A percentile compares a stretch with the other conserved stretches of the same genome.
Conservation (phyloP, 148 eudicot genomes). For the Rhododendron mucronatum region DNA sequence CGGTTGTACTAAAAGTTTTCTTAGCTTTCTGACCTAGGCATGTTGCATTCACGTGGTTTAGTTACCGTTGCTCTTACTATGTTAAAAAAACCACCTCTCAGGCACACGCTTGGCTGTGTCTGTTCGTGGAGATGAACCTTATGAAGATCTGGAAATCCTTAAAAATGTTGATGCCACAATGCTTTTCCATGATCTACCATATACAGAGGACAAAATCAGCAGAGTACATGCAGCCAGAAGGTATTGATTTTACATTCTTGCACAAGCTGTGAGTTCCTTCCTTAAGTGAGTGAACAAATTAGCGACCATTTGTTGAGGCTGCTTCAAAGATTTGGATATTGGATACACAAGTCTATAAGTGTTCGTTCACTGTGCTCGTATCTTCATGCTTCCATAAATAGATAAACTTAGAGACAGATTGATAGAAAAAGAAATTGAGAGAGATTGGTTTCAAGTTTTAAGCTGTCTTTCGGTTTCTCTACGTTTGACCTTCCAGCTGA, state of each 20-base stretch:
- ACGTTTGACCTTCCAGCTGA: not conserved
- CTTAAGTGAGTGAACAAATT: too few species aligned
- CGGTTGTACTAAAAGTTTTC: not conserved
- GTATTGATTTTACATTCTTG: slow-evolving; percentile 23
- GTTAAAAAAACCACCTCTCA: slow-evolving; percentile 21
- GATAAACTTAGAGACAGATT: not conserved
- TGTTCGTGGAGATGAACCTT: slow-evolving; percentile 88
- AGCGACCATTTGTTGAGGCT: not conserved
- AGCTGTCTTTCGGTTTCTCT: not conserved
- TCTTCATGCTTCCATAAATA: not conserved
- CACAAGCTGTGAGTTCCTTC: not conserved
- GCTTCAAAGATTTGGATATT: not conserved
- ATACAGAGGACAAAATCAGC: slow-evolving; percentile 65
- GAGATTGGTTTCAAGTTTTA: not conserved
- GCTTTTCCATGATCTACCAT: slow-evolving; percentile 60
- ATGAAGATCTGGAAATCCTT: slow-evolving; percentile 64
- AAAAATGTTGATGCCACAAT: slow-evolving; percentile 65
- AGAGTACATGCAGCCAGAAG: slow-evolving; percentile 93
- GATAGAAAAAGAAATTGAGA: not conserved
- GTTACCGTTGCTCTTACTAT: not conserved
- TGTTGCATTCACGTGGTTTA: not conserved
- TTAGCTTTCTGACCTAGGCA: not conserved
- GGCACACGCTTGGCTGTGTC: slow-evolving; percentile 90
- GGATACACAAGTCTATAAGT: not conserved
- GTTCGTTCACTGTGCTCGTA: not conserved